These are phyloP conservation scores for Dissophora globulifera DNA, from an alignment of 192 early-diverging fungal species.

Conservation along the genomic window DNA sequence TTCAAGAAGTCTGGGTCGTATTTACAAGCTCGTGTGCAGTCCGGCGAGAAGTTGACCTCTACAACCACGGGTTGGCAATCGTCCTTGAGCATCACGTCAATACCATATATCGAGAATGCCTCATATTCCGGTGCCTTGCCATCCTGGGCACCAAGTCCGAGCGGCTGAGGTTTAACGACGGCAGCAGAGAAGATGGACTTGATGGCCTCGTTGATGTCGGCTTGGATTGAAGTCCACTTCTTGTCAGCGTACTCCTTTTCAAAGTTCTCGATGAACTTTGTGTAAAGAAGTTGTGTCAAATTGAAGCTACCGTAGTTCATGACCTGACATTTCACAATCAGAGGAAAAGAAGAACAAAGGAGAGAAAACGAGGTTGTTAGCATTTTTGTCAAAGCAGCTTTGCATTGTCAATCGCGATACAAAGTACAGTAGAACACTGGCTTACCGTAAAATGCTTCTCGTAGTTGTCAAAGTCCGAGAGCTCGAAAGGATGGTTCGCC, in stretches of 20 bases:
- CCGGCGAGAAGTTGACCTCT: constrained; percentile 59
- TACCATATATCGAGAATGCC: constrained; percentile 58
- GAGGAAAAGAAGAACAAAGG: too few species aligned
- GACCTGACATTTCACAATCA: constrained; percentile 16
- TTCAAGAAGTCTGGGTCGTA: constrained; percentile 62
- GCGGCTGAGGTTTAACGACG: constrained; percentile 54
- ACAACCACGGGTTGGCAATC: constrained; percentile 56
- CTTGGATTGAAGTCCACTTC: constrained; percentile 56
- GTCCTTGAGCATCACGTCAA: constrained; percentile 60
- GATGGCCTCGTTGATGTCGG: constrained; percentile 59
- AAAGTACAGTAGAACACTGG: too few species aligned
- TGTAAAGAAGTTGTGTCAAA: constrained; percentile 58
- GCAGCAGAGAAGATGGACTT: constrained; percentile 62
- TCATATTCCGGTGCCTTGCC: constrained; percentile 31
- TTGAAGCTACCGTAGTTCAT: constrained; percentile 62
- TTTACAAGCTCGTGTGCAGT: constrained; percentile 59
- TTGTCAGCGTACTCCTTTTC: constrained; percentile 57
- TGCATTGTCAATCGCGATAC: too few species aligned
- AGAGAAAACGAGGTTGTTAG: background rate
- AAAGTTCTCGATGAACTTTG: constrained; percentile 60
- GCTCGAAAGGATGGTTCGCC: constrained; percentile 53
- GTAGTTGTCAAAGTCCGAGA: constrained; percentile 56
- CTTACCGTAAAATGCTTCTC: constrained; percentile 60
- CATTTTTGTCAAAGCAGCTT: too few species aligned
- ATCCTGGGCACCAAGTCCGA: constrained; percentile 41